phyloP scores from a whole-genome alignment of 371 early-diverging fungal species.

The Rhizopus delemar region DNA sequence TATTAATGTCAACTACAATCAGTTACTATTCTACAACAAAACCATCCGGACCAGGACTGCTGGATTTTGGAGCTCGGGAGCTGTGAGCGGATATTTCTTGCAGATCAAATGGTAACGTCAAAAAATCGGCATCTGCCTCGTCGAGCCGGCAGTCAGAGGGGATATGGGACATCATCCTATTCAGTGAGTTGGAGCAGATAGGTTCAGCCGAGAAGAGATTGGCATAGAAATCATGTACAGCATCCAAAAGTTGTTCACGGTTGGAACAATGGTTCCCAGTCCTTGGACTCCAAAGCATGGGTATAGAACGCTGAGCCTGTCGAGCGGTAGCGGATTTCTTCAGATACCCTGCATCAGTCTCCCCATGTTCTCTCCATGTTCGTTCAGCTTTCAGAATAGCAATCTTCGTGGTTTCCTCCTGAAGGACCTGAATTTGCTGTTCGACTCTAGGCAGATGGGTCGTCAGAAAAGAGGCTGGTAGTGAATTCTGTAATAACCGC shows the following conservation, averaged over 20 bases:
- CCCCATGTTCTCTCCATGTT: slow-evolving; percentile 10
- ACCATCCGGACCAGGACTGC: slow-evolving; percentile 17
- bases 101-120: not conserved
- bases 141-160: not conserved
- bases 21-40: no score
- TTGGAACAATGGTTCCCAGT: not conserved
- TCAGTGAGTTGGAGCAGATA: not conserved
- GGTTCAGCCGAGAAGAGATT: slow-evolving; percentile 5
- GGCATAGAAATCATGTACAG: slow-evolving; percentile 3
- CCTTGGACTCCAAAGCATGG: not conserved
- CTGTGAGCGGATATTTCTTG: not conserved
- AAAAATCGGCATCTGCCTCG: no score
- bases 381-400: not conserved
- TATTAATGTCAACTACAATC: no score
- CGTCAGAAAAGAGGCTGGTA: not conserved
- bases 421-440: not conserved
- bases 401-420: not conserved
- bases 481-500: not conserved
- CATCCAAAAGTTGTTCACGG: not conserved
- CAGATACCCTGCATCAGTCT: slow-evolving; percentile 5
- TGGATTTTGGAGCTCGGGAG: not conserved
- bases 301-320: not conserved
- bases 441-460: not conserved
- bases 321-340: not conserved
- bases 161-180: not conserved